A percentile compares a stretch with the other conserved stretches of the same genome.
Evolutionary conservation across 1,139 yeast genomes (phyloP).

Genomic region (Casaregolazyma lundiana): DNA sequence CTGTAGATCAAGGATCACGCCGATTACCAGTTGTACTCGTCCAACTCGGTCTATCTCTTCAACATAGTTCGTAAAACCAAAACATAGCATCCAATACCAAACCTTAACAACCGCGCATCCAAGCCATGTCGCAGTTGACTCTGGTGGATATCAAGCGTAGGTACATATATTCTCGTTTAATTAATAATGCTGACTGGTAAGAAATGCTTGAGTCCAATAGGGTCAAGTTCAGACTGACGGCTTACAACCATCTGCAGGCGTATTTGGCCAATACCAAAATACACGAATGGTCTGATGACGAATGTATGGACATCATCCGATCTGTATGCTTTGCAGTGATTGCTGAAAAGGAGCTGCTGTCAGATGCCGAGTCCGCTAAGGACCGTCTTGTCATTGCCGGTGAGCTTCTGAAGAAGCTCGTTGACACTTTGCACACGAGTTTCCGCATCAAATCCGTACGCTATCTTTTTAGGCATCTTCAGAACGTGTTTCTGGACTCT

Average conservation of each 20-base stretch:
- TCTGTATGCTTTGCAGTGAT: conserved; percentile 8
- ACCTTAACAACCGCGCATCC: neutral
- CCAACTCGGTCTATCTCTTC: conserved; percentile 42
- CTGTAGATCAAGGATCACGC: conserved; percentile 35
- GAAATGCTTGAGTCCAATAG: conserved; percentile 16
- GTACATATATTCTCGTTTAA: too few relatives aligned
- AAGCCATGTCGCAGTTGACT: conserved; percentile 8
- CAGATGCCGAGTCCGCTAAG: neutral
- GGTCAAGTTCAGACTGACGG: conserved; percentile 15
- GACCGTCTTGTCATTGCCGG: conserved; percentile 7
- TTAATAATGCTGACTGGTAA: neutral
- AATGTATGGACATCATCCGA: conserved; percentile 12
- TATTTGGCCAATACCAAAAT: conserved; percentile 8
- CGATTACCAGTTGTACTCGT: conserved; percentile 34
- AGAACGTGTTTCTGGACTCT: conserved; percentile 12
- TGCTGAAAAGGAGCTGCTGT: neutral
- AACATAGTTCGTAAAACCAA: conserved; percentile 26
- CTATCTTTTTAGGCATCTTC: conserved; percentile 13
- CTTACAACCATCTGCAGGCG: conserved; percentile 11
- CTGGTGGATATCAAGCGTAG: conserved; percentile 6
- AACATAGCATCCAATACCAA: neutral
- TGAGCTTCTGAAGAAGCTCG: conserved; percentile 8
- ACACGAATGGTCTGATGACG: conserved; percentile 11
- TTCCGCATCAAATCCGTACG: conserved; percentile 15
- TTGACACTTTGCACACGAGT: conserved; percentile 2